phyloP scores from a whole-genome alignment of 164 flowering plant genomes.

The Litsea cubeba region DNA sequence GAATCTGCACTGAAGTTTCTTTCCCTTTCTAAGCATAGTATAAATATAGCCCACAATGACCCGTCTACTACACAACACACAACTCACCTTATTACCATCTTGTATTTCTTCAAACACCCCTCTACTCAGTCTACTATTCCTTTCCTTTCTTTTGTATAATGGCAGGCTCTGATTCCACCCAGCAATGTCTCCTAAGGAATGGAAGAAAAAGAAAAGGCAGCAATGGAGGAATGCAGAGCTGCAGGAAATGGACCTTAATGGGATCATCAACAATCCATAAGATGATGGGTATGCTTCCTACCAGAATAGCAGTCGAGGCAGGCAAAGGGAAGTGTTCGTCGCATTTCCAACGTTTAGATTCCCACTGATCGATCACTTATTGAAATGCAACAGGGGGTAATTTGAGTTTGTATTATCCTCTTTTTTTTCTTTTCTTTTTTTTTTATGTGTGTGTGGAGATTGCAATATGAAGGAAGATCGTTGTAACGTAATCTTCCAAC shows the following conservation, averaged over 20 bases:
- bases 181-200: not conserved
- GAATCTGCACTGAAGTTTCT: not conserved
- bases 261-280: not conserved
- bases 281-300: not conserved
- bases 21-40: not conserved
- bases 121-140: not conserved
- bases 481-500: not conserved
- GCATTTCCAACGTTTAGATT: not conserved
- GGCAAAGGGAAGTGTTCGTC: not conserved
- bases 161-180: not conserved
- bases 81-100: too few species aligned
- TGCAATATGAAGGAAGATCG: too few species aligned
- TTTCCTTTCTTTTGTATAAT: not conserved
- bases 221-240: not conserved
- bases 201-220: not conserved
- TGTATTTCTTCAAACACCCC: too few species aligned
- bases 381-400: not conserved
- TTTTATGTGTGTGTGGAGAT: not conserved
- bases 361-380: not conserved
- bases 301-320: not conserved
- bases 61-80: not conserved
- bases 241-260: not conserved
- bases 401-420: not conserved
- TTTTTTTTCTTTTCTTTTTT: not conserved
- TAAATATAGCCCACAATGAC: not conserved